phyloP scores from a whole-genome alignment of 108 stramenopile species.

The Ochromonas danica region DNA sequence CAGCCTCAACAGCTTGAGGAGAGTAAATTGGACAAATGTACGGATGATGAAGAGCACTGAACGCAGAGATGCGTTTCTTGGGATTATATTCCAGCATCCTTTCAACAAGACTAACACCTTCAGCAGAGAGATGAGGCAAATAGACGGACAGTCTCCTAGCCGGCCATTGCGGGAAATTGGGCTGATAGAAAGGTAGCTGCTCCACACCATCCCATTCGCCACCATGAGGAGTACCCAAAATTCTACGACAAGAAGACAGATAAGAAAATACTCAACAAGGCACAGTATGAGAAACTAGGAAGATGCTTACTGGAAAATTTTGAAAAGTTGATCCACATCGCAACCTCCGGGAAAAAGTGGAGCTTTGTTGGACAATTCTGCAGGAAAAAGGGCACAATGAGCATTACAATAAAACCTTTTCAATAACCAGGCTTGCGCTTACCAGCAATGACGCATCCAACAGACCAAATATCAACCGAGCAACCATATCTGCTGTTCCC shows the following conservation, averaged over 20 bases:
- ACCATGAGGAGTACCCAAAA: background rate
- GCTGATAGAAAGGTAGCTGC: slow-evolving; percentile 56
- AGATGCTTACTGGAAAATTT: background rate
- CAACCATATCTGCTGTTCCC: slow-evolving; percentile 86
- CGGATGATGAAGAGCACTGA: slow-evolving; percentile 85
- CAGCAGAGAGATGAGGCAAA: background rate
- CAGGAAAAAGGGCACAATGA: background rate
- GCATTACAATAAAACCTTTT: background rate
- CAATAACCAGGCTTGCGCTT: background rate
- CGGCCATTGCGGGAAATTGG: slow-evolving; percentile 78
- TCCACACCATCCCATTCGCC: background rate
- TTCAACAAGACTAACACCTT: background rate
- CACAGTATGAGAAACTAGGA: background rate
- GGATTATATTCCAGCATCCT: slow-evolving; percentile 81
- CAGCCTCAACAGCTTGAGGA: no score
- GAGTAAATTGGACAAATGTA: no score
- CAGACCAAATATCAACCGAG: slow-evolving; percentile 88
- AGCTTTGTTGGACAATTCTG: slow-evolving; percentile 5
- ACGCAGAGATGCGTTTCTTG: slow-evolving; percentile 88
- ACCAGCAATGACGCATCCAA: slow-evolving; percentile 91
- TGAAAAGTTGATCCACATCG: background rate
- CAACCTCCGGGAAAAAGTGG: slow-evolving; percentile 11
- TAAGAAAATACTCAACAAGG: background rate
- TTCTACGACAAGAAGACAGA: background rate
- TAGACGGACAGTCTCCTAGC: slow-evolving; percentile 9